Evolutionary conservation across 305 asterid species (phyloP), one percentile per base, ranked within the genome.

Genomic region (Salvia sclarea): DNA sequence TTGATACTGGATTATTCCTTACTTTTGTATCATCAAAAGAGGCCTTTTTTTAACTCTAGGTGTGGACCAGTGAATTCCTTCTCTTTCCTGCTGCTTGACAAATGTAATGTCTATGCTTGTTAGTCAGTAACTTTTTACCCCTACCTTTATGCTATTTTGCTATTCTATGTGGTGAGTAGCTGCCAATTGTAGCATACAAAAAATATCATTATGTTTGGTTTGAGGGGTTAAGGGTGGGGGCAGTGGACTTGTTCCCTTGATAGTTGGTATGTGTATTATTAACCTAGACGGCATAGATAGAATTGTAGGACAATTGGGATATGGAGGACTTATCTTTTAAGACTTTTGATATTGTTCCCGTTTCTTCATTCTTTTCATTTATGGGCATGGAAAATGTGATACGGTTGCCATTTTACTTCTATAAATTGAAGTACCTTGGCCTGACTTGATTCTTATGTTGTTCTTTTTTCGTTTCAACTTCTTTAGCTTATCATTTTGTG

Each of bases 341-440:
- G n/a, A n/a, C n/a, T 48, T 18, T 18, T 28, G 3, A 48, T 8
- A 48, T 18, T 48, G 12, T 20, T 48, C 28, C 5, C 3, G 28
- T 48, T 18, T 48, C 55, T 18, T 18, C n/a, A n/a, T n/a, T n/a
- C n/a, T n/a, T n/a, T n/a, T 48, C n/a, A 48, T 74, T 66, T 80
- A 91, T 96, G 96, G 63, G 86, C 95, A 61, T 87, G 75, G n/a
- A 84, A 87, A 71, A 83, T 92, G 31, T 20, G 53, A 33, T 20
- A 44, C n/a, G 50, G 8, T 16, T 18, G 13, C 58, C 35, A 22
- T 52, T 52, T 21, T 21, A 9, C 58, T 52, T 52, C 14, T 21
- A 10, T 21, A 21, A 52, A 21, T 4, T 52, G 16, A 21, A 21
- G 58, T 52, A 21, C 33, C 58, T 52, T 21, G 3, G 33, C 35